phyloP scores from a whole-genome alignment of 345 rosid species.

The Kandelia obovata region DNA sequence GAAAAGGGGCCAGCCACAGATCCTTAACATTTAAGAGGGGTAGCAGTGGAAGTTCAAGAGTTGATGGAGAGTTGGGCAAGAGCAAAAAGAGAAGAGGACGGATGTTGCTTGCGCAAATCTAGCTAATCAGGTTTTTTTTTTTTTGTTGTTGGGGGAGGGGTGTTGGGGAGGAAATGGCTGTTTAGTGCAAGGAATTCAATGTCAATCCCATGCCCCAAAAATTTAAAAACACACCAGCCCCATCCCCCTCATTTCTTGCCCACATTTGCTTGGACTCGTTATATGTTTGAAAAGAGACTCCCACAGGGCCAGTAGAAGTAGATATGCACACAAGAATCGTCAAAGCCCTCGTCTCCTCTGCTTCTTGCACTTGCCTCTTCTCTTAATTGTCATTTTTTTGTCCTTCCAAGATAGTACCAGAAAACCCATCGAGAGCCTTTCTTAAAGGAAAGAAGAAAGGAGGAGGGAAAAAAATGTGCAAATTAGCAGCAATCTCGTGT shows the following conservation, averaged over 20 bases:
- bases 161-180: neutral
- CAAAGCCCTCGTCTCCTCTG: neutral
- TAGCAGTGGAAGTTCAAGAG: neutral
- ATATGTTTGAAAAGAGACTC: neutral
- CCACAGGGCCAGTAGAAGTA: neutral
- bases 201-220: neutral
- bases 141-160: neutral
- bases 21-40: constrained; percentile 1
- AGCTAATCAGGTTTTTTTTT: constrained; percentile 16
- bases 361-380: neutral
- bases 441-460: neutral
- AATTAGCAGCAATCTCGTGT: neutral
- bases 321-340: neutral
- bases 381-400: neutral
- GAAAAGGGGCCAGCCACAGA: too few species aligned
- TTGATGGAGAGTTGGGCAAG: constrained; percentile 4
- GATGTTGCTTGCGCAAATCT: constrained; percentile 42
- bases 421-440: neutral
- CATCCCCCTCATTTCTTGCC: neutral
- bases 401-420: constrained; percentile 9
- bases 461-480: neutral
- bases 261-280: neutral
- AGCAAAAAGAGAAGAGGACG: constrained; percentile 9
- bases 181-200: neutral
- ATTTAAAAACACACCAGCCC: neutral